Evolutionary conservation across 495 filamentous ascomycete genomes (phyloP).

Genomic region (Cetradonia linearis): DNA sequence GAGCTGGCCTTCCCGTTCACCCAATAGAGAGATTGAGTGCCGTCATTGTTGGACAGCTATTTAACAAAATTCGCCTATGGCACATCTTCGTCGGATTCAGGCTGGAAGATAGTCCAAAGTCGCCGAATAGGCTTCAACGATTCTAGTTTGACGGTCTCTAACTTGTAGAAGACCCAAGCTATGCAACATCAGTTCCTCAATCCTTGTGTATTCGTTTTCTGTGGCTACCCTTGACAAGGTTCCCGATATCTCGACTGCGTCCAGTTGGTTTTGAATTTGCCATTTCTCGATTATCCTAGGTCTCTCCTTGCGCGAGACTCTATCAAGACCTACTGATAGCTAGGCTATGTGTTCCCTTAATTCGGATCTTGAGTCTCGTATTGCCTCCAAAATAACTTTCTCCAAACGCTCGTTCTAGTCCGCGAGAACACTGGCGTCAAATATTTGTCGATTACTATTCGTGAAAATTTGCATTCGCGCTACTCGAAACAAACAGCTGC

Average conservation of each 20-base stretch:
- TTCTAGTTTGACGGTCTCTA: background rate
- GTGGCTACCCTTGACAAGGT: background rate
- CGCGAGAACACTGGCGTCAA: too few relatives aligned
- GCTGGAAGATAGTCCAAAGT: slow-evolving; percentile 28
- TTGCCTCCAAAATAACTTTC: background rate
- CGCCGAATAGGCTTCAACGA: slow-evolving; percentile 18
- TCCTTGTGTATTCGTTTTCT: background rate
- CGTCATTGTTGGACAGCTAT: slow-evolving; percentile 28
- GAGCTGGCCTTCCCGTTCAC: slow-evolving; percentile 34
- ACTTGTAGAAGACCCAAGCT: background rate
- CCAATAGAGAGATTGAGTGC: slow-evolving; percentile 26
- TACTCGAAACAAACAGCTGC: background rate
- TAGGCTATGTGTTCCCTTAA: background rate
- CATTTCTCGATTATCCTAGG: background rate
- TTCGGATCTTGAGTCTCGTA: background rate
- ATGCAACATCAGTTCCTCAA: background rate
- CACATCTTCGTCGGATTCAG: background rate
- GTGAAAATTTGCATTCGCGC: background rate
- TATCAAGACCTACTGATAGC: background rate
- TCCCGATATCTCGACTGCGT: background rate
- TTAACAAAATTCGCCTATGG: slow-evolving; percentile 7
- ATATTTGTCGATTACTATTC: background rate
- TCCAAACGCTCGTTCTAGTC: background rate
- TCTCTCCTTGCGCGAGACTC: background rate
- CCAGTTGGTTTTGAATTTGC: background rate